Evolutionary conservation across 768 basidiomycete genomes (phyloP), one percentile per base, ranked within the genome.

Genomic region (Psilocybe sp.): DNA sequence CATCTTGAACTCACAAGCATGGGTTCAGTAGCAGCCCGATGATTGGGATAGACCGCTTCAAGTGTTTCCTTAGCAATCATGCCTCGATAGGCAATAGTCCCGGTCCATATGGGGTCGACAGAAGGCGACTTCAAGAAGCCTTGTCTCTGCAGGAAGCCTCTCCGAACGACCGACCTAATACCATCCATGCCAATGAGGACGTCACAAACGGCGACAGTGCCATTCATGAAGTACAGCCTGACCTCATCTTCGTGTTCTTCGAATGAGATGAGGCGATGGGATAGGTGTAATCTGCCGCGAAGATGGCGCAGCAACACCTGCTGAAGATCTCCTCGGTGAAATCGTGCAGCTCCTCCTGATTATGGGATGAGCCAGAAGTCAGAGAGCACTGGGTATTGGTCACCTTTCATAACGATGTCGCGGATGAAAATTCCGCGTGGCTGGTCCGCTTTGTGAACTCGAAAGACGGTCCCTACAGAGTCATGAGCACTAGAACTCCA

Each of bases 101-200:
- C 76, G 2, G 68, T 70, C 66, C 70, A 76, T 5, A 66, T 54
- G 5, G 74, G 70, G 19, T 74, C 60, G 1, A 64, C 53, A 12
- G 58, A 65, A 9, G 50, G 54, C 2, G 54, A 52, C n/a, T 52
- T n/a, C 13, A 18, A 36, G 12, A 50, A 44, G 2, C 56, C 55
- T 9, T 46, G 51, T 16, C 50, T 51, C 13, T 45, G 31, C 12
- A 64, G 20, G 44, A 65, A 55, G 13, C 39, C 16, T 18, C 49
- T 59, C 3, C 61, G 55, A 5, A 67, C 59, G 19, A 56, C 60
- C 0, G 75, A 77, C 16, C 61, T 69, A 48, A 77, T 62, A 2
- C 76, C 77, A 50, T 78, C 77, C 4, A 70, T 64, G 1, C 71
- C 75, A 7, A 77, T 54, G 32, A 79, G 60, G 8, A 78, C 47